phyloP scores from a whole-genome alignment of 2,329 filamentous ascomycete species.

The Fusarium sp. region DNA sequence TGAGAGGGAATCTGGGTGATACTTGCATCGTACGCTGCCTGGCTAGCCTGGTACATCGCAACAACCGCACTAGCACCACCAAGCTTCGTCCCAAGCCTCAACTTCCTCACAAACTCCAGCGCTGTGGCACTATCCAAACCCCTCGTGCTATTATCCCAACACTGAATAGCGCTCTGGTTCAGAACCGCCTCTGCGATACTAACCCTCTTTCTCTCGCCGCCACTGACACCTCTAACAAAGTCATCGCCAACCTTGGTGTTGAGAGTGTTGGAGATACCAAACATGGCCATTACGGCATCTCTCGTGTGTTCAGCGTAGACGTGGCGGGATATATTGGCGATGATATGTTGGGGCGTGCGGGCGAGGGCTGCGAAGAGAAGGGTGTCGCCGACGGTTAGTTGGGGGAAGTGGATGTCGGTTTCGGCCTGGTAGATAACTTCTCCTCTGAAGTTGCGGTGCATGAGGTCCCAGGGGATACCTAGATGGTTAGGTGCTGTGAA shows the following conservation, averaged over 20 bases:
- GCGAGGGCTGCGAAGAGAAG: conserved; percentile 76
- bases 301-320: conserved; percentile 66
- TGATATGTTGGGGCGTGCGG: conserved; percentile 64
- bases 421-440: conserved; percentile 86
- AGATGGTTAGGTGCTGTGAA: neutral
- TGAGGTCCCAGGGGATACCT: conserved; percentile 33
- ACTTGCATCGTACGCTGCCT: conserved; percentile 46
- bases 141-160: conserved; percentile 74
- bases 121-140: conserved; percentile 72
- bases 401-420: conserved; percentile 80
- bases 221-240: conserved; percentile 65
- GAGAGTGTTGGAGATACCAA: conserved; percentile 72
- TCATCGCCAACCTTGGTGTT: conserved; percentile 77
- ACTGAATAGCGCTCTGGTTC: conserved; percentile 60
- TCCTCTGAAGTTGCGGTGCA: conserved; percentile 58
- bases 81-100: conserved; percentile 67
- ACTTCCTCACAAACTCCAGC: conserved; percentile 68
- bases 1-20: accelerated
- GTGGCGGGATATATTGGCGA: conserved; percentile 54
- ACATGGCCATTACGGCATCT: conserved; percentile 77
- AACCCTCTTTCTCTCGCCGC: conserved; percentile 59
- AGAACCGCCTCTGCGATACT: conserved; percentile 47
- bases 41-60: conserved; percentile 70
- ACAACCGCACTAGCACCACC: conserved; percentile 65
- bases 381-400: conserved; percentile 77